Percentiles rank a stretch among this genome's conserved stretches.
phyloP scores from a whole-genome alignment of 164 flowering plant genomes.

The Sextonia rubra region DNA sequence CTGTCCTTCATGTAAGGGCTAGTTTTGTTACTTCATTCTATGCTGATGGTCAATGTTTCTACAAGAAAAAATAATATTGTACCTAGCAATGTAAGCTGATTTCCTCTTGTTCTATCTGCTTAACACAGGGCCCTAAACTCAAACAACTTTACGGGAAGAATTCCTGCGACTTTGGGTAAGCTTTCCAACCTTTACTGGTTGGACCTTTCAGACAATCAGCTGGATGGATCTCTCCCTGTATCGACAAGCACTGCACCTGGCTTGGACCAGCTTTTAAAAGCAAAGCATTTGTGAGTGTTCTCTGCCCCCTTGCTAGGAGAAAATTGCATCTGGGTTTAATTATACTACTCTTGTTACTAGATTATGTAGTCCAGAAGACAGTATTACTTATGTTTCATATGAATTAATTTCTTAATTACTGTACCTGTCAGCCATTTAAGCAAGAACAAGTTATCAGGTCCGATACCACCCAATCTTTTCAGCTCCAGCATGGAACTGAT shows the following conservation, averaged over 20 bases:
- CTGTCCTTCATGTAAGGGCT: conserved; percentile 72
- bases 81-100: not conserved
- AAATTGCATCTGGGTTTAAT: not conserved
- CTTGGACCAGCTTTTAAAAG: conserved; percentile 60
- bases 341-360: not conserved
- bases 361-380: not conserved
- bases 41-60: not conserved
- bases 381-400: not conserved
- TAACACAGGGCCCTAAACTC: conserved; percentile 85
- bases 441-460: conserved; percentile 77
- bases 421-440: conserved; percentile 76
- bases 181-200: conserved; percentile 84
- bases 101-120: not conserved
- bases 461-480: conserved; percentile 64
- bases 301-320: not conserved
- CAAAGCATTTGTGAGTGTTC: conserved; percentile 74
- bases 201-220: conserved; percentile 84
- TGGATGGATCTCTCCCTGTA: conserved; percentile 69
- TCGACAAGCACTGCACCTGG: conserved; percentile 60
- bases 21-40: not conserved
- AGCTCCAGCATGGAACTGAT: conserved; percentile 69
- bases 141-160: conserved; percentile 68
- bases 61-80: not conserved
- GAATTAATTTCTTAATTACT: not conserved
- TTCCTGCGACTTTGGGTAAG: conserved; percentile 76